Evolutionary conservation across 495 filamentous ascomycete genomes (phyloP).

Genomic region (Penicillium cataractarum): DNA sequence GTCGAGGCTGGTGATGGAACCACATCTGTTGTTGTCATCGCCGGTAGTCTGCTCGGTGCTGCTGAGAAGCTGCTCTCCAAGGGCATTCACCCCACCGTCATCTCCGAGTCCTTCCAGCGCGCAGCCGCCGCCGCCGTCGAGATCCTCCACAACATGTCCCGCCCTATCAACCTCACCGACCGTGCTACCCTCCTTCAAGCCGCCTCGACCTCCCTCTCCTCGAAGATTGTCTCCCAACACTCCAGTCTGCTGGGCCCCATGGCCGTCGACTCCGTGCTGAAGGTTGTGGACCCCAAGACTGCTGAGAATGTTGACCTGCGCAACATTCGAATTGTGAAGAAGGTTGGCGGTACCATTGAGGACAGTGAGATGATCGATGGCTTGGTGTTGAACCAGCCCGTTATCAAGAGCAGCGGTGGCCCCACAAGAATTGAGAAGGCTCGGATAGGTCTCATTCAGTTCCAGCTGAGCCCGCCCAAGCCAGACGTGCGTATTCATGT

Average conservation of each 20-base stretch:
- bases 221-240: conserved; percentile 97
- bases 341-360: conserved; percentile 96
- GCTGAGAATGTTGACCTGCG: conserved; percentile 95
- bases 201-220: conserved; percentile 94
- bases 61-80: conserved; percentile 88
- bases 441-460: conserved; percentile 94
- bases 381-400: conserved; percentile 86
- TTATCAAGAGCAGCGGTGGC: conserved; percentile 91
- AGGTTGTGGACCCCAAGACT: conserved; percentile 91
- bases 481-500: conserved; percentile 72
- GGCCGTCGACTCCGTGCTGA: conserved; percentile 93
- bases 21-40: conserved; percentile 97
- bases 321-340: conserved; percentile 96
- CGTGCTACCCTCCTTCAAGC: conserved; percentile 90
- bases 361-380: conserved; percentile 98
- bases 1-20: conserved; percentile 98
- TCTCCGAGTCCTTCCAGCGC: conserved; percentile 96
- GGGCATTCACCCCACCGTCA: conserved; percentile 96
- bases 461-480: conserved; percentile 97
- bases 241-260: conserved; percentile 90
- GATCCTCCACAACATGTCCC: conserved; percentile 92
- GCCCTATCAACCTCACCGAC: conserved; percentile 87
- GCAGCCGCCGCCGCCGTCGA: conserved; percentile 85
- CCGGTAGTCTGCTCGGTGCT: conserved; percentile 89
- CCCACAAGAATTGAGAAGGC: conserved; percentile 96